These are phyloP conservation scores for Marchantia paleacea DNA, from an alignment of 225 moss, liverwort and hornwort species.

Conservation along the genomic window DNA sequence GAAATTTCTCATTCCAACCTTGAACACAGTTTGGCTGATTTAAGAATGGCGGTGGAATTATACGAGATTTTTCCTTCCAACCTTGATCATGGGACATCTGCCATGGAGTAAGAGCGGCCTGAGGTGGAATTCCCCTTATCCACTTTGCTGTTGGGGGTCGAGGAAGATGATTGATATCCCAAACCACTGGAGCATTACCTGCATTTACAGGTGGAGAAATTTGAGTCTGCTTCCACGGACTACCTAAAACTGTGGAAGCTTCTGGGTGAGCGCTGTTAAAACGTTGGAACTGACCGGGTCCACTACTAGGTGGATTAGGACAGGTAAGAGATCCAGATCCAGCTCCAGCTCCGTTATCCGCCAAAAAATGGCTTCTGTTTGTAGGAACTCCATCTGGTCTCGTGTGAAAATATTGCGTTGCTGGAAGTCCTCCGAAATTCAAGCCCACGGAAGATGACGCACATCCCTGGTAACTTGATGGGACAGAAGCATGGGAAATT, in stretches of 20 bases:
- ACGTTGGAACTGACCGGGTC: neutral
- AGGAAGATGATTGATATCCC: constrained; percentile 17
- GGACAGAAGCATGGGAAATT: constrained; percentile 6
- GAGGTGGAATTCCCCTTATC: constrained; percentile 4
- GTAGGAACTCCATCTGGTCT: constrained; percentile 5
- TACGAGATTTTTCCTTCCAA: constrained; percentile 6
- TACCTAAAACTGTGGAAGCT: neutral
- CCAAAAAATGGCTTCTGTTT: neutral
- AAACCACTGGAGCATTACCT: constrained; percentile 16
- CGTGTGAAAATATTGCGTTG: neutral
- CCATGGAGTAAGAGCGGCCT: neutral
- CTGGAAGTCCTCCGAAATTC: constrained; percentile 5
- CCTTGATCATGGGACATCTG: constrained; percentile 8
- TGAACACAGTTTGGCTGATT: neutral
- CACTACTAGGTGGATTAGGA: neutral
- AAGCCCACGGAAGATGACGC: neutral
- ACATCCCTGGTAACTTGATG: constrained; percentile 1
- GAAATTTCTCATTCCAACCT: constrained; percentile 6
- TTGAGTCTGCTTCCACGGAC: constrained; percentile 9
- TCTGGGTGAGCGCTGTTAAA: neutral
- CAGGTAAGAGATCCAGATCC: neutral
- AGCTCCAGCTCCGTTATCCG: neutral
- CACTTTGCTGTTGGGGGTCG: neutral
- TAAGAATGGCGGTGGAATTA: constrained; percentile 1
- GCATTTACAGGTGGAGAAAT: neutral